Evolutionary conservation across 108 stramenopile species (phyloP).

Genomic region (Cyclostephanos invisitatus): DNA sequence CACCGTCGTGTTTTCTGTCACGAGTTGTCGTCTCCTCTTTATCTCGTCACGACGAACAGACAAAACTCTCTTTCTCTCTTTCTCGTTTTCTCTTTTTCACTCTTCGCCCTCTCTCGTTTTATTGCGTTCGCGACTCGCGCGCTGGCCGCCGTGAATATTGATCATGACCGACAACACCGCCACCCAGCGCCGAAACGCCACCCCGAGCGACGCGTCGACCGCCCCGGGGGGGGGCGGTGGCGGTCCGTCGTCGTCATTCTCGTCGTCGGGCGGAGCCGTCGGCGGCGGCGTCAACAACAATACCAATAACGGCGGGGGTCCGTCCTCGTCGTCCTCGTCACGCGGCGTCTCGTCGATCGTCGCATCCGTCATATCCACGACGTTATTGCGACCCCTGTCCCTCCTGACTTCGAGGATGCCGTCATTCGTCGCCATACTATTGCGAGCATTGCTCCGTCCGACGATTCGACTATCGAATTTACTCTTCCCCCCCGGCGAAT

Average conservation of each 20-base stretch:
- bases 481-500: slow-evolving; percentile 54
- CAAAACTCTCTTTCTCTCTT: no score
- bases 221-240: not conserved
- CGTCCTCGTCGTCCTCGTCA: not conserved
- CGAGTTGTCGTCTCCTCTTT: no score
- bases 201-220: not conserved
- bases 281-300: not conserved
- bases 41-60: no score
- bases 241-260: not conserved
- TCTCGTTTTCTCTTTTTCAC: no score
- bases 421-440: slow-evolving; percentile 31
- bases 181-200: slow-evolving; percentile 5
- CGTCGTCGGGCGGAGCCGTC: not conserved
- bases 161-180: slow-evolving; percentile 9
- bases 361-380: not conserved
- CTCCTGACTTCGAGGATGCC: slow-evolving; percentile 22
- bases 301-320: not conserved
- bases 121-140: no score
- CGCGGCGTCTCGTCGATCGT: not conserved
- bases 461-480: slow-evolving; percentile 37
- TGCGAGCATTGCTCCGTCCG: slow-evolving; percentile 60
- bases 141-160: no score
- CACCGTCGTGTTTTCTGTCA: no score
- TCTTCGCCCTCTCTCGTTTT: no score
- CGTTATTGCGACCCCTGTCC: slow-evolving; percentile 6